Evolutionary conservation across 2,329 filamentous ascomycete species (phyloP), one percentile per base, ranked within the genome.

Genomic region (Penicillium sp.): DNA sequence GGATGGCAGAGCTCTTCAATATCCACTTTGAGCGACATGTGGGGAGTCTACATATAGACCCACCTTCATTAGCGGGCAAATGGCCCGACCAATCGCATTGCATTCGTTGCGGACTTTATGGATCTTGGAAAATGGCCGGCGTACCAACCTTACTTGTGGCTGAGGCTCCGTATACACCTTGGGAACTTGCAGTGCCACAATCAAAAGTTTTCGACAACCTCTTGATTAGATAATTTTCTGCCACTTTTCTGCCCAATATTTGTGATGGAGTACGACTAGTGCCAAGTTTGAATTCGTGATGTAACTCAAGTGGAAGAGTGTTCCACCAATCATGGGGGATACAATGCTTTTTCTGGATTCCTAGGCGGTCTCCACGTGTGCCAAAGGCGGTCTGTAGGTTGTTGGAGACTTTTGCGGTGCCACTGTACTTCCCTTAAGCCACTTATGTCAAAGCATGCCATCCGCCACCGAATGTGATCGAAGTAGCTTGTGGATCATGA

Each of bases 401-500:
- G 24, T 22, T 39, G 48, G 19, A 50, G 22, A 41, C 19, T 41
- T 41, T 41, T 22, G 8, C 5, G 13, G 39, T 41, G 39, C 19
- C 39, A 22, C 39, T 22, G 10, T 22, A 41, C 19, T 21, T 22
- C 13, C 10, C 19, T 33, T 33, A 46, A 59, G 57, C 54, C 59
- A 52, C 57, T 56, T 55, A 62, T 60, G 55, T 59, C 52, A 61
- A 31, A 29, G 10, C 16, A 29, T 16, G 41, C 35, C 11, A 11
- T 7, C 43, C 37, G 52, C 55, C 52, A 58, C 52, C 19, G 44
- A 29, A 41, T 16, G 13, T 26, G 27, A 27, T 48, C n/a, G 46
- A n/a, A 29, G 11, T 52, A 39, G n/a, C 22, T 47, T 43, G 46
- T 57, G 29, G 48, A 55, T 48, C 55, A 57, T 21, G 22, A 24